These are phyloP conservation scores for Metrosideros polymorpha DNA, from an alignment of 441 rosid genomes.

Conservation along the genomic window DNA sequence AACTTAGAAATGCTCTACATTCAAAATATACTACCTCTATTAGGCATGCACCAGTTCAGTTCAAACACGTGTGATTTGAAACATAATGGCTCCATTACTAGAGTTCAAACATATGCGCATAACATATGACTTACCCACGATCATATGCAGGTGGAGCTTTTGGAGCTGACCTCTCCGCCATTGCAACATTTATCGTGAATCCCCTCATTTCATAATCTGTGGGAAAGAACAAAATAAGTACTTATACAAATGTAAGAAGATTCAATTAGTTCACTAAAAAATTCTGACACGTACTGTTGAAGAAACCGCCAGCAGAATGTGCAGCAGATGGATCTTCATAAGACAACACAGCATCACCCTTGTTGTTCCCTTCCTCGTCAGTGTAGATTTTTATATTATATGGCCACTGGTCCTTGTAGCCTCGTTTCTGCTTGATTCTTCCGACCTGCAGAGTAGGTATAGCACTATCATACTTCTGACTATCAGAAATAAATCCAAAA, in stretches of 20 bases:
- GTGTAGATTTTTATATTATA: slow-evolving; percentile 90
- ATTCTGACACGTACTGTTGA: slow-evolving; percentile 37
- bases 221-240: slow-evolving; percentile 1
- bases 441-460: slow-evolving; percentile 48
- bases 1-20: neutral
- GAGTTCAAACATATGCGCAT: neutral
- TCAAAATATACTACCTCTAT: neutral
- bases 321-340: slow-evolving; percentile 98
- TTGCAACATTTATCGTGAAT: slow-evolving; percentile 58
- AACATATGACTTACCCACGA: slow-evolving; percentile 38
- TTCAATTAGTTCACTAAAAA: neutral
- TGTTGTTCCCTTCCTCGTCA: slow-evolving; percentile 81
- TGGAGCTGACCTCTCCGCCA: slow-evolving; percentile 94
- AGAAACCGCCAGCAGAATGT: slow-evolving; percentile 87
- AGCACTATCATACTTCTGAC: neutral
- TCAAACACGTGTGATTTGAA: neutral
- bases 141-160: slow-evolving; percentile 37
- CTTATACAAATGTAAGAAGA: neutral
- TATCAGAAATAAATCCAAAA: neutral
- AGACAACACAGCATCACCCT: slow-evolving; percentile 83
- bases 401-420: slow-evolving; percentile 97
- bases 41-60: neutral
- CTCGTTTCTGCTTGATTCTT: slow-evolving; percentile 94
- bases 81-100: neutral
- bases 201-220: slow-evolving; percentile 84